Evolutionary conservation across 2,329 filamentous ascomycete species (phyloP).

Genomic region (Clarireedia monteithiana): DNA sequence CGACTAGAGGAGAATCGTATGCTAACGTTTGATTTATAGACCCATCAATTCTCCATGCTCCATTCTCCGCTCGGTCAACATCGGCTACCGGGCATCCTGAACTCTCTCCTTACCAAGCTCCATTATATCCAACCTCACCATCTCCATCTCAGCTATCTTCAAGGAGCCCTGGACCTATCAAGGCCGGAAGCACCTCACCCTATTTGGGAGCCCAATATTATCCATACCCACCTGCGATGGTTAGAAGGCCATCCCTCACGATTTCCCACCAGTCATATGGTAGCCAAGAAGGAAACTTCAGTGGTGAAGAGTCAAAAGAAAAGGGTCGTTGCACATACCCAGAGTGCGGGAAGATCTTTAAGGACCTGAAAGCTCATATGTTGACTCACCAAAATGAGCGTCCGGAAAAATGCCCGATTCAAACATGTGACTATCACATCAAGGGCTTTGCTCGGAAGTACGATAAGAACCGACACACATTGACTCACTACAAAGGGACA

Average conservation of each 20-base stretch:
- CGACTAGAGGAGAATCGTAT: conserved; percentile 2
- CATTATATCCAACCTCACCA: conserved; percentile 27
- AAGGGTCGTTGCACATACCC: conserved; percentile 44
- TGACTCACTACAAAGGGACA: conserved; percentile 96
- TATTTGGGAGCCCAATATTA: conserved; percentile 26
- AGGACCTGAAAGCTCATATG: conserved; percentile 78
- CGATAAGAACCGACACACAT: conserved; percentile 92
- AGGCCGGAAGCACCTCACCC: conserved; percentile 27
- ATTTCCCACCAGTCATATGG: conserved; percentile 24
- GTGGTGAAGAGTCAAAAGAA: conserved; percentile 27
- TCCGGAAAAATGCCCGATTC: conserved; percentile 92
- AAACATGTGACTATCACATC: conserved; percentile 84
- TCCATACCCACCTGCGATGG: conserved; percentile 21
- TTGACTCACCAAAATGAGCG: conserved; percentile 90
- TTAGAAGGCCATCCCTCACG: conserved; percentile 20
- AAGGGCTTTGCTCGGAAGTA: conserved; percentile 97
- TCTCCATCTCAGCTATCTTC: conserved; percentile 25
- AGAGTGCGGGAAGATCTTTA: conserved; percentile 51
- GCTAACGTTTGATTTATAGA: conserved; percentile 25
- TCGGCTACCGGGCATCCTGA: conserved; percentile 21
- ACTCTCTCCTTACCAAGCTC: conserved; percentile 22
- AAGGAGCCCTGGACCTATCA: conserved; percentile 23
- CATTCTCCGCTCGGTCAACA: conserved; percentile 21
- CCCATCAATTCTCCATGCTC: conserved; percentile 28
- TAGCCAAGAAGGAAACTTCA: conserved; percentile 26